A percentile compares a stretch with the other conserved stretches of the same genome.
Conservation (phyloP, 257 asterid species). For the Lycium barbarum region DNA sequence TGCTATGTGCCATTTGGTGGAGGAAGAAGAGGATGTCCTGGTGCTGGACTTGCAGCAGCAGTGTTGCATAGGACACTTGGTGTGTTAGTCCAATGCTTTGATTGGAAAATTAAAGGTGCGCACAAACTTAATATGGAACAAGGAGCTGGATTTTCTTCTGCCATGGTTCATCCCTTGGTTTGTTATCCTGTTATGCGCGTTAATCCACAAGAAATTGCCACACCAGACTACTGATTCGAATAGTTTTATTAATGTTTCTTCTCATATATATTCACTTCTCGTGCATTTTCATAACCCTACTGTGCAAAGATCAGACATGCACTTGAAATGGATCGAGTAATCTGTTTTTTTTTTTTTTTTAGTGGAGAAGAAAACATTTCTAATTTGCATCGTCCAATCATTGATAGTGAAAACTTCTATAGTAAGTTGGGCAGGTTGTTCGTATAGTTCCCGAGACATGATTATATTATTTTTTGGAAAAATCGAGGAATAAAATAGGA, state of each 20-base stretch:
- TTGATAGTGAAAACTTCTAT: neutral
- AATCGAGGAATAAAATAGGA: too few species aligned
- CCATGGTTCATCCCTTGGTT: conserved; percentile 42
- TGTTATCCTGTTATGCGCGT: conserved; percentile 37
- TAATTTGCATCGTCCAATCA: neutral
- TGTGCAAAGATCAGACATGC: too few species aligned
- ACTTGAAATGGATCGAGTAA: too few species aligned
- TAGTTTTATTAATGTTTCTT: neutral
- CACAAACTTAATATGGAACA: conserved; percentile 40
- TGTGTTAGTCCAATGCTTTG: conserved; percentile 40
- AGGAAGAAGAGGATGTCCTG: conserved; percentile 46
- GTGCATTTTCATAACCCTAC: too few species aligned
- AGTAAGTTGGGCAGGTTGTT: neutral
- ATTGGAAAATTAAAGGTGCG: conserved; percentile 38
- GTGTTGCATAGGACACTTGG: conserved; percentile 38
- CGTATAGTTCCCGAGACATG: neutral
- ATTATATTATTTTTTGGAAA: too few species aligned
- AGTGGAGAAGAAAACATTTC: too few species aligned
- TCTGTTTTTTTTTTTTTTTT: too few species aligned
- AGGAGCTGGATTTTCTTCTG: conserved; percentile 40
- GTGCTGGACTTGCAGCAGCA: conserved; percentile 32
- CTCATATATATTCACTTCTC: neutral
- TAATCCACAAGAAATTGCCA: conserved; percentile 26
- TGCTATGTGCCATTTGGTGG: conserved; percentile 44
- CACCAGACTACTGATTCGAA: neutral